A percentile compares a stretch with the other conserved stretches of the same genome.
Evolutionary conservation across 2,329 filamentous ascomycete species (phyloP).

Genomic region (Calonectria leucothoes): DNA sequence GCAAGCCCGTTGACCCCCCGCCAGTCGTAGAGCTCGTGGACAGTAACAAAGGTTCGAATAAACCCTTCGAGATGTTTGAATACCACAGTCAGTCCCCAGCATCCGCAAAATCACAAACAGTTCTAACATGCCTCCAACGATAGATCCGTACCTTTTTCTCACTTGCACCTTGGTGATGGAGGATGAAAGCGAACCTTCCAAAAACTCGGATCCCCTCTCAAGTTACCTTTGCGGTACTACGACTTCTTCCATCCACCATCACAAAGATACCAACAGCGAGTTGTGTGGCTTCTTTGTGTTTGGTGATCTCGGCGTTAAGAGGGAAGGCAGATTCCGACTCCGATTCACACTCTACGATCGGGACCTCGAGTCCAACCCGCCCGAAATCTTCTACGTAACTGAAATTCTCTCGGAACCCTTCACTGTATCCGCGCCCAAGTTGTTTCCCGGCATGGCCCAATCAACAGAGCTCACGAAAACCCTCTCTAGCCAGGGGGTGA

Average conservation of each 20-base stretch:
- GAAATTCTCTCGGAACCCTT: slow-evolving; percentile 70
- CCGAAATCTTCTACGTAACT: slow-evolving; percentile 35
- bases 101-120: background rate
- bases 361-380: slow-evolving; percentile 40
- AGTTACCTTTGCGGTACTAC: slow-evolving; percentile 76
- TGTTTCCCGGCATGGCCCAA: slow-evolving; percentile 83
- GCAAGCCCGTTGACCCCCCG: slow-evolving; percentile 89
- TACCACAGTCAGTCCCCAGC: slow-evolving; percentile 37
- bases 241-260: slow-evolving; percentile 83
- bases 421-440: slow-evolving; percentile 72
- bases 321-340: slow-evolving; percentile 78
- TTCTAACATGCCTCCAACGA: slow-evolving; percentile 33
- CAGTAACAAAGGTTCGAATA: slow-evolving; percentile 26
- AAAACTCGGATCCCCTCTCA: slow-evolving; percentile 42
- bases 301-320: slow-evolving; percentile 83
- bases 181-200: slow-evolving; percentile 55
- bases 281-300: slow-evolving; percentile 94
- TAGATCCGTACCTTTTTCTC: slow-evolving; percentile 63
- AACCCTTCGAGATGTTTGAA: slow-evolving; percentile 18
- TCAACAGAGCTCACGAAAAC: slow-evolving; percentile 84
- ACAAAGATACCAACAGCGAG: slow-evolving; percentile 82
- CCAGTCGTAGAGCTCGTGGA: slow-evolving; percentile 79
- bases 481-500: slow-evolving; percentile 89
- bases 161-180: slow-evolving; percentile 55
- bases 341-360: slow-evolving; percentile 78